Conservation (phyloP, 2,329 filamentous ascomycete genomes). For the Colletotrichum eleusines region DNA sequence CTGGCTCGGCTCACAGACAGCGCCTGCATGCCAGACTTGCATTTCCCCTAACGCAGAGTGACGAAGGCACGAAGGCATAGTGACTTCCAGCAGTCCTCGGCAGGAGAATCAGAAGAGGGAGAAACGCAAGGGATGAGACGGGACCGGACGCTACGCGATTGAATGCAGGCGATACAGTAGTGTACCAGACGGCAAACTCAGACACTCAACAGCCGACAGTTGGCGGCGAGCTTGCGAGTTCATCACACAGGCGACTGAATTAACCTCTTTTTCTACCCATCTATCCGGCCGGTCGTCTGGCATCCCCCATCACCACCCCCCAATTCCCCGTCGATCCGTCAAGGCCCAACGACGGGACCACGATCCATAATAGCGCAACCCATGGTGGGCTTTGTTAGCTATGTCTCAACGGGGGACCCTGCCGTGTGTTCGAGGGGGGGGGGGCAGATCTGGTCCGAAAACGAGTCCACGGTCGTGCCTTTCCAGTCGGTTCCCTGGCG, state of each 20-base stretch:
- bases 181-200: conserved; percentile 12
- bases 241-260: conserved; percentile 7
- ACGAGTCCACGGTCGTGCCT: not conserved
- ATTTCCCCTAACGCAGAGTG: not conserved
- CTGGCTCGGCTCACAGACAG: not conserved
- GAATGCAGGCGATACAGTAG: conserved; percentile 11
- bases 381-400: conserved; percentile 4
- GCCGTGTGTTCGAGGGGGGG: not conserved
- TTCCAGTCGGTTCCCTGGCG: conserved; percentile 12
- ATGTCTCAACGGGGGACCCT: conserved; percentile 1
- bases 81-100: conserved; percentile 6
- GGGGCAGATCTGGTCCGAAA: conserved; percentile 15
- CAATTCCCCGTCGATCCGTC: conserved; percentile 35
- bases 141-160: not conserved
- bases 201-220: conserved; percentile 10
- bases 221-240: not conserved
- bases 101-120: not conserved
- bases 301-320: conserved; percentile 28
- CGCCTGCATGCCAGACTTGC: not conserved
- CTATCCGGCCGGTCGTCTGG: conserved; percentile 9
- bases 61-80: not conserved
- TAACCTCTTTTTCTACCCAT: conserved; percentile 28
- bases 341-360: conserved; percentile 35
- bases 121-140: conserved; percentile 6
- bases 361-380: conserved; percentile 10